A percentile compares a stretch with the other conserved stretches of the same genome.
These are phyloP conservation scores for Metroxylon sagu DNA, from an alignment of 176 grass and related monocot species.

Conservation along the genomic window DNA sequence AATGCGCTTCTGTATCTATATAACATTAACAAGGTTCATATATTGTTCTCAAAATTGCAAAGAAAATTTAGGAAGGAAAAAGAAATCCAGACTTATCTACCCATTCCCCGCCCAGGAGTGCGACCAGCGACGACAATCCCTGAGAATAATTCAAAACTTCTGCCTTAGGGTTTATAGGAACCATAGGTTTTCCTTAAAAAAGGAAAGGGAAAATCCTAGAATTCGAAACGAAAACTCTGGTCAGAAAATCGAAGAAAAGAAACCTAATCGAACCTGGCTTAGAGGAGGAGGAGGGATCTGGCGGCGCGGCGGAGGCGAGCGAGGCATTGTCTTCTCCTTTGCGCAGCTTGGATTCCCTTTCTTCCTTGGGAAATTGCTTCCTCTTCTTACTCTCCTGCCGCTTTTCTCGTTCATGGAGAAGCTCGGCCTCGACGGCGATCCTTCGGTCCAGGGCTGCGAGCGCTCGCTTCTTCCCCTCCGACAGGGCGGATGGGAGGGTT, in stretches of 20 bases:
- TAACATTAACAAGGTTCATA: not conserved
- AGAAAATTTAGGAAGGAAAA: conserved; percentile 1
- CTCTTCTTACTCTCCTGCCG: conserved; percentile 6
- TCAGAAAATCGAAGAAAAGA: not conserved
- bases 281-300: too few relatives aligned
- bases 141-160: conserved; percentile 5
- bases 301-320: not conserved
- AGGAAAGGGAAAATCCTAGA: not conserved
- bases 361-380: conserved; percentile 9
- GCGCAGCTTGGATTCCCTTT: conserved; percentile 15
- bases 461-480: conserved; percentile 44
- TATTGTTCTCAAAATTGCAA: not conserved
- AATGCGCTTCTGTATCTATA: conserved; percentile 37
- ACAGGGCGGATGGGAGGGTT: conserved; percentile 22
- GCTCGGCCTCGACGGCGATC: conserved; percentile 40
- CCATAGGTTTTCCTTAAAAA: not conserved
- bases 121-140: not conserved
- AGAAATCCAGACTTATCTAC: not conserved
- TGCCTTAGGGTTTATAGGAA: not conserved
- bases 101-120: not conserved
- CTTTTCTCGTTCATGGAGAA: conserved; percentile 27
- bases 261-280: not conserved
- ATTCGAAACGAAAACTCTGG: not conserved
- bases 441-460: conserved; percentile 42
- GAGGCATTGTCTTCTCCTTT: conserved; percentile 15